Conservation (phyloP, 1,284 basidiomycete species). For the Irpex sp. region DNA sequence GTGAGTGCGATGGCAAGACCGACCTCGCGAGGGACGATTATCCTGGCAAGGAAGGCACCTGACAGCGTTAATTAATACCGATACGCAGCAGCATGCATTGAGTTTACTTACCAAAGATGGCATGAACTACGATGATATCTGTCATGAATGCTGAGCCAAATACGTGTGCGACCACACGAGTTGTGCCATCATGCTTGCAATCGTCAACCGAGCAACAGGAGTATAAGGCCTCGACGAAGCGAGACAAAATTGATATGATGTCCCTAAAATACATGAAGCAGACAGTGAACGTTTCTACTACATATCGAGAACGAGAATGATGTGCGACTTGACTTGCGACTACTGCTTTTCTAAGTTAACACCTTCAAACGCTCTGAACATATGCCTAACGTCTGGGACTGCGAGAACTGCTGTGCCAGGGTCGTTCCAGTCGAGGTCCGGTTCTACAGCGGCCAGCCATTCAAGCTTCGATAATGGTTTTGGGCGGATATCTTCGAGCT, state of each 20-base stretch:
- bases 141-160: constrained; percentile 70
- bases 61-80: constrained; percentile 5
- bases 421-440: not conserved
- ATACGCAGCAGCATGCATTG: not conserved
- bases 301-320: no score
- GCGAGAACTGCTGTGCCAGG: not conserved
- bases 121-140: constrained; percentile 88
- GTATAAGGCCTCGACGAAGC: no score
- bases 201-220: no score
- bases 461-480: not conserved
- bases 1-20: constrained; percentile 58
- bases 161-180: no score
- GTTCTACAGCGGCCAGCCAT: not conserved
- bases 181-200: no score
- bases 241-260: no score
- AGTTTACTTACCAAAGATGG: constrained; percentile 66
- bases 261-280: no score
- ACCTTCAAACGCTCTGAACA: not conserved
- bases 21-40: constrained; percentile 64
- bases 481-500: not conserved
- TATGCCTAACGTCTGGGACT: not conserved
- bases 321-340: no score
- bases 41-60: constrained; percentile 63
- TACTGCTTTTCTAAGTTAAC: no score
- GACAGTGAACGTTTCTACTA: no score